Evolutionary conservation across 1,284 basidiomycete genomes (phyloP).

Genomic region (Trametes versicolor): DNA sequence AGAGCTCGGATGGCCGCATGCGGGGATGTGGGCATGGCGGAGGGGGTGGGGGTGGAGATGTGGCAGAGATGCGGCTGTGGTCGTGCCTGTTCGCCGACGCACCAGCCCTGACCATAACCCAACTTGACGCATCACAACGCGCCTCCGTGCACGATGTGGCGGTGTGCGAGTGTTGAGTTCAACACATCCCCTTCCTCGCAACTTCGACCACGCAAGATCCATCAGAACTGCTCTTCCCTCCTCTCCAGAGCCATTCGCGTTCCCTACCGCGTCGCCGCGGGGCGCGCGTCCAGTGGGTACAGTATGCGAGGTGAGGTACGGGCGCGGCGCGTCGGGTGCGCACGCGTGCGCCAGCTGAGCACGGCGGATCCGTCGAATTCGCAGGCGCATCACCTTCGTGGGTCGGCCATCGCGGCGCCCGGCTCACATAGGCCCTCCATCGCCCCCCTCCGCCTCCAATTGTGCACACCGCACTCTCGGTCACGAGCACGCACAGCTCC

Average conservation of each 20-base stretch:
- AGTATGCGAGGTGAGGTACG: not conserved
- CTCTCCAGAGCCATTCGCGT: not conserved
- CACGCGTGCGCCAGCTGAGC: not conserved
- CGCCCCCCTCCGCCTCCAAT: not conserved
- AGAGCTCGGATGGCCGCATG: not conserved
- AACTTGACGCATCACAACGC: not conserved
- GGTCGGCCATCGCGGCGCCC: slow-evolving; percentile 26
- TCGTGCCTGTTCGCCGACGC: not conserved
- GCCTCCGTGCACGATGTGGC: not conserved
- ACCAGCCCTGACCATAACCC: not conserved
- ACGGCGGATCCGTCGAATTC: slow-evolving; percentile 21
- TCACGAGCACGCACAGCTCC: slow-evolving; percentile 11
- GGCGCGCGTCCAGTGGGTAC: not conserved
- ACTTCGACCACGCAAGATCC: not conserved
- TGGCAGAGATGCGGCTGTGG: slow-evolving; percentile 7
- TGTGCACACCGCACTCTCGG: not conserved
- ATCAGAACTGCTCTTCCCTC: not conserved
- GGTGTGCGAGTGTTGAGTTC: slow-evolving; percentile 3
- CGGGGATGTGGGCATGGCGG: not conserved
- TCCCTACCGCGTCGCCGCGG: not conserved
- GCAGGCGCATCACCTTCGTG: slow-evolving; percentile 27
- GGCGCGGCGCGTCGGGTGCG: not conserved
- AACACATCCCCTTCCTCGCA: not conserved
- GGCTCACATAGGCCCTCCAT: not conserved
- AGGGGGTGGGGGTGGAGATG: not conserved